Evolutionary conservation across 140 eudicot genomes (phyloP), one percentile per base, ranked within the genome.

Genomic region (Senecio squalidus): DNA sequence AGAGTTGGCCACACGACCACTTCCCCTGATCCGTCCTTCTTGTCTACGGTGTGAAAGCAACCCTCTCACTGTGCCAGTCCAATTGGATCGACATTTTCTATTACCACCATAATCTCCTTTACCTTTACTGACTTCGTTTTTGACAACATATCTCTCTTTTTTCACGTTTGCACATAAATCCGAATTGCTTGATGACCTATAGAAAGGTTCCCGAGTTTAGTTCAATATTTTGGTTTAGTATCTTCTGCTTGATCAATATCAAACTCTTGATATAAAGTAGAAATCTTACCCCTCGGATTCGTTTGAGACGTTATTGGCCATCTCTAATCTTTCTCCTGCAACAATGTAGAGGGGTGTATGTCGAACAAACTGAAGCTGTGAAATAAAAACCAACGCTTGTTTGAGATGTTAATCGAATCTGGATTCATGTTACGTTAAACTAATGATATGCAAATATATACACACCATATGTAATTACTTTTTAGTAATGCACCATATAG

Each of bases 331-430:
- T 21, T 62, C 65, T 24, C 73, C 80, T 56, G 76, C 74, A 56
- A 80, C 22, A 30, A 67, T 74, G 69, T 80, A 69, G 40, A 68
- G 9, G 30, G 95, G 83, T 11, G 68, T 68, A 69, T 76, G 87
- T 30, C 81, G 82, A 47, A 83, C 69, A 78, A 89, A 89, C 44
- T 60, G 84, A 78, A 89, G 86, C 97, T 89, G 95, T 55, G 70
- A 4, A 55, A 70, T 24, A 52, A 40, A 70, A 55, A 64, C 22
- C 48, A 34, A 34, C n/a, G 9, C 1, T 13, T 41, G 9, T 21
- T 48, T 30, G 38, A 48, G 11, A 49, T 28, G n/a, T 33, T 28
- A 30, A 61, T 45, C 6, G 7, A 3, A 1, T 61, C 17, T 5
- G 43, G 31, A 17, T 61, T 44, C 44, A 45, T 17, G 7, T 18